These are phyloP conservation scores for Cadophora sp. DNA, from an alignment of 2,329 filamentous ascomycete species.

Conservation along the genomic window DNA sequence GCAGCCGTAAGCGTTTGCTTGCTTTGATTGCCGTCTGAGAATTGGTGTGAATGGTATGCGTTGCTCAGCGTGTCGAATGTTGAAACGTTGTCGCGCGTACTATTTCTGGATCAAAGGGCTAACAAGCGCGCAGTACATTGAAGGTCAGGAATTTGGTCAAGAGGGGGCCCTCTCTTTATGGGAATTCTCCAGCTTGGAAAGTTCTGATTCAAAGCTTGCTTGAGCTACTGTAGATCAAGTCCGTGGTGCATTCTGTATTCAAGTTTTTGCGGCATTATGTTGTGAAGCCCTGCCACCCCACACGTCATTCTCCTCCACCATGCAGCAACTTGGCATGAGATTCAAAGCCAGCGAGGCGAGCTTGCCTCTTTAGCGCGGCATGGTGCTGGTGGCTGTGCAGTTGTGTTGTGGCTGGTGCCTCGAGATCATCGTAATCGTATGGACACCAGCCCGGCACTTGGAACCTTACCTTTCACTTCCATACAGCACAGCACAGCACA, in stretches of 20 bases:
- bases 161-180: constrained; percentile 21
- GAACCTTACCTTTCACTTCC: neutral
- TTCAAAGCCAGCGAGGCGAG: neutral
- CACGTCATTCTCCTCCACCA: constrained; percentile 2
- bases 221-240: constrained; percentile 10
- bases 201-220: constrained; percentile 19
- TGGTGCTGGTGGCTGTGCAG: neutral
- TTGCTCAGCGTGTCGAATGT: constrained; percentile 29
- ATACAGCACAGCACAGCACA: too few species aligned
- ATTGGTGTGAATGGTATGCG: constrained; percentile 34
- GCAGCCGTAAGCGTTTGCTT: constrained; percentile 22
- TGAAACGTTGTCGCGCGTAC: constrained; percentile 34
- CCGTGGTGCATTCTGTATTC: constrained; percentile 13
- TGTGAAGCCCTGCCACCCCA: constrained; percentile 5
- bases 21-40: constrained; percentile 25
- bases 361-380: neutral
- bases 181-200: constrained; percentile 9
- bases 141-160: neutral
- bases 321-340: constrained; percentile 11
- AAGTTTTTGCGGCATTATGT: constrained; percentile 6
- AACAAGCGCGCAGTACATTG: constrained; percentile 18
- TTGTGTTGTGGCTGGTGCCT: neutral
- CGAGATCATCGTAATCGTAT: neutral
- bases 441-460: too few species aligned
- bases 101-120: constrained; percentile 27